Evolutionary conservation across 2,329 filamentous ascomycete genomes (phyloP), one percentile per base, ranked within the genome.

Genomic region (Xylariaceae sp.): DNA sequence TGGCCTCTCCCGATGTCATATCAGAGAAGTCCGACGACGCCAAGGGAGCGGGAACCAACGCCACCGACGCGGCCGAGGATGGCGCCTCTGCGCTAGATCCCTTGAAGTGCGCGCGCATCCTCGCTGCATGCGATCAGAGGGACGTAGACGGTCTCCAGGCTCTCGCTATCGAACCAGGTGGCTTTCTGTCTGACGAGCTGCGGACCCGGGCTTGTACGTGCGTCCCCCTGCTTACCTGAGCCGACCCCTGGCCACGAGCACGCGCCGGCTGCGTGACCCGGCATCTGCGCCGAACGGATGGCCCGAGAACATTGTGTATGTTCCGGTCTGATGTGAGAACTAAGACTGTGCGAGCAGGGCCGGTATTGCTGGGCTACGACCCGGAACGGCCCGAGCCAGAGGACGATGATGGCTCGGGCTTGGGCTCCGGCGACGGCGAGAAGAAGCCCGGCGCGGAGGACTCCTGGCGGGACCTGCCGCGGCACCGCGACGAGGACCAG

Each of bases 401-500:
- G 25, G 25, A 27, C 10, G 25, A 7, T 12, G 12, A 23, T 12
- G 24, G 24, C 15, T 5, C 24, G 12, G 24, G 5, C 24, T 6
- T 14, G 12, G 24, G n/a, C 4, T 29, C 34, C 22, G 47, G 33
- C 36, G 50, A 58, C 18, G 25, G 26, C 22, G 28, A 36, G 5
- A 33, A 38, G 11, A 13, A 11, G 6, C 33, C 42, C 32, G n/a
- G n/a, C n/a, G n/a, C n/a, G n/a, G n/a, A n/a, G 8, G 53, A 49
- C 50, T 52, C 58, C 29, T 85, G 82, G 81, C 63, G 64, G 42
- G 53, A 67, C n/a, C 64, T 94, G 25, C 75, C 81, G 19, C 69
- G 61, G n/a, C 92, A 98, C 60, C 66, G 65, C 21, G 92, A 98
- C 51, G 92, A 98, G 58, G 79, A 83, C 31, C 92, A 98, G 61